These are phyloP conservation scores for Quercus glauca DNA, from an alignment of 306 rosid species.

Conservation along the genomic window DNA sequence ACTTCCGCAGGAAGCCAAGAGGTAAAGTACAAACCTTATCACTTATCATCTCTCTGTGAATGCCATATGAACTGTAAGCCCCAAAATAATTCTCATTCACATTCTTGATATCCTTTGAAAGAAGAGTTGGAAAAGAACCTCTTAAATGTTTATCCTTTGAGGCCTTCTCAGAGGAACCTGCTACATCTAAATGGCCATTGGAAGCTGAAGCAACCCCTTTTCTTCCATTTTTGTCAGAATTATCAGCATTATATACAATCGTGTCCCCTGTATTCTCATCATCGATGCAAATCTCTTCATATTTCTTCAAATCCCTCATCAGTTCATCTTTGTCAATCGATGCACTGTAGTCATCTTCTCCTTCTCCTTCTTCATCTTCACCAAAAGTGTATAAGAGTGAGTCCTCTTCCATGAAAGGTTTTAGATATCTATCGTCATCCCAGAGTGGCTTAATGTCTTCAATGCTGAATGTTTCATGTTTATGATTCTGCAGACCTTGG, in stretches of 20 bases:
- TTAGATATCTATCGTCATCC: conserved; percentile 68
- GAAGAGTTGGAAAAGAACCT: conserved; percentile 37
- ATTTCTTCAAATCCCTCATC: conserved; percentile 39
- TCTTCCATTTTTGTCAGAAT: conserved; percentile 18
- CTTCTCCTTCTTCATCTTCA: conserved; percentile 70
- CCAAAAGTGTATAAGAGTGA: conserved; percentile 70
- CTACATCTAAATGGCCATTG: conserved; percentile 25
- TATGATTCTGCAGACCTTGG: conserved; percentile 60
- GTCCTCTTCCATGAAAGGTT: conserved; percentile 75
- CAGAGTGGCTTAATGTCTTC: conserved; percentile 45
- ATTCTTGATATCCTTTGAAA: conserved; percentile 57
- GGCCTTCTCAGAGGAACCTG: conserved; percentile 36
- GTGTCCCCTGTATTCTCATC: conserved; percentile 28
- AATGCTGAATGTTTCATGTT: conserved; percentile 47
- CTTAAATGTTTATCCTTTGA: conserved; percentile 29
- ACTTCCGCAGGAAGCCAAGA: conserved; percentile 7
- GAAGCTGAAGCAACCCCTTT: conserved; percentile 31
- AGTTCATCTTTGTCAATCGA: conserved; percentile 44
- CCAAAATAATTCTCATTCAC: conserved; percentile 82
- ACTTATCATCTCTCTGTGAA: conserved; percentile 92
- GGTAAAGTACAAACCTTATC: conserved; percentile 61
- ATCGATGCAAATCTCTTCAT: conserved; percentile 29
- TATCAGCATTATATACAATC: conserved; percentile 18
- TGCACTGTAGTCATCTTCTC: conserved; percentile 45
- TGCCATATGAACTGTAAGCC: conserved; percentile 87